phyloP scores from a whole-genome alignment of 768 basidiomycete species.

The Mycena maculata region DNA sequence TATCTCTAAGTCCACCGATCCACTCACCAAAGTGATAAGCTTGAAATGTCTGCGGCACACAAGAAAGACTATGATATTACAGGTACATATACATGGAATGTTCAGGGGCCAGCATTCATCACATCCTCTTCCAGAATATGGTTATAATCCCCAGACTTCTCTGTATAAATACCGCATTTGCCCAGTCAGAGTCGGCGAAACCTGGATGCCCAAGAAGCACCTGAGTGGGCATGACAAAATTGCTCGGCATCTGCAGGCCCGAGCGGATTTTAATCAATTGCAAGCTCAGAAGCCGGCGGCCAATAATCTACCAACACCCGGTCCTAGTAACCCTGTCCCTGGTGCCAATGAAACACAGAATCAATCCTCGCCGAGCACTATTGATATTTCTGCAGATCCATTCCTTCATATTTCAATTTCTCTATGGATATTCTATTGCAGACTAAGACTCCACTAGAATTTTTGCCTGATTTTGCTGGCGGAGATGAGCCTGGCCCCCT shows the following conservation, averaged over 20 bases:
- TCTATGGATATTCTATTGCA: background rate
- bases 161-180: conserved; percentile 7
- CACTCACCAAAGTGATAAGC: no score
- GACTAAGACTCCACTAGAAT: background rate
- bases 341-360: no score
- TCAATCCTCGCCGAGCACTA: no score
- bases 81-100: background rate
- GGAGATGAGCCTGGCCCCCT: no score
- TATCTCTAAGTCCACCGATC: no score
- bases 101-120: no score
- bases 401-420: background rate
- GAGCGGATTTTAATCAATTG: no score
- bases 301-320: background rate
- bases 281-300: background rate
- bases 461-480: background rate
- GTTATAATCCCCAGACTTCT: background rate
- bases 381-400: background rate
- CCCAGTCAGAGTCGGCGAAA: background rate
- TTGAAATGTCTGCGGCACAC: no score
- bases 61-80: conserved; percentile 3
- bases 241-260: background rate
- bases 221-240: background rate
- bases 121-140: background rate
- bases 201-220: background rate
- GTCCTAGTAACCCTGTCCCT: background rate